Percentiles rank a stretch among this genome's conserved stretches.
Conservation (phyloP, 140 eudicot genomes). For the Flaveria floridana region DNA sequence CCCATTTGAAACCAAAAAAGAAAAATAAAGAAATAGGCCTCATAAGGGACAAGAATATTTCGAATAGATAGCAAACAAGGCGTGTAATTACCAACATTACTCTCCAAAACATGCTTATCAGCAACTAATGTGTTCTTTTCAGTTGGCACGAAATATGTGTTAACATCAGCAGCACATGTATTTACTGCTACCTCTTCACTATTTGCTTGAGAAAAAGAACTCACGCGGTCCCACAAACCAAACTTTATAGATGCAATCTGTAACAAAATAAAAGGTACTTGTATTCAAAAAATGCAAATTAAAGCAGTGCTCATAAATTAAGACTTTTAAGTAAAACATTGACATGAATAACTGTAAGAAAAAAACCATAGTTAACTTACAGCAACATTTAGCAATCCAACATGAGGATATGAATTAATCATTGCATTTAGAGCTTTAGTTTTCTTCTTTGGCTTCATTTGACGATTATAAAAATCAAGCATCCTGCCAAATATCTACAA, state of each 20-base stretch:
- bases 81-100: conserved; percentile 37
- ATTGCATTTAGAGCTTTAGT: conserved; percentile 26
- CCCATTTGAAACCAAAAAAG: background rate
- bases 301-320: background rate
- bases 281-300: conserved; percentile 5
- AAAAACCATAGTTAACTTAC: conserved; percentile 49
- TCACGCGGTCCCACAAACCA: conserved; percentile 73
- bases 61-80: background rate
- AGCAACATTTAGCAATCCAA: conserved; percentile 81
- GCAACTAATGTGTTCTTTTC: conserved; percentile 30
- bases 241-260: conserved; percentile 69
- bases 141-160: conserved; percentile 47
- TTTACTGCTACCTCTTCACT: conserved; percentile 26
- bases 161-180: conserved; percentile 29
- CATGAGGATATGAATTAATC: conserved; percentile 50
- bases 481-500: conserved; percentile 69
- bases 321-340: background rate
- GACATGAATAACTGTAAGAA: conserved; percentile 4
- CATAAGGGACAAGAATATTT: background rate
- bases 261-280: conserved; percentile 10
- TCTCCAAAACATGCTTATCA: conserved; percentile 21
- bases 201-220: conserved; percentile 43
- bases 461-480: conserved; percentile 50
- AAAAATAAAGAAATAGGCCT: background rate
- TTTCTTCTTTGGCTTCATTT: conserved; percentile 37